Base-by-base conservation (phyloP, 2,329 filamentous ascomycete genomes). In the Ophiostoma tasmaniense region DNA sequence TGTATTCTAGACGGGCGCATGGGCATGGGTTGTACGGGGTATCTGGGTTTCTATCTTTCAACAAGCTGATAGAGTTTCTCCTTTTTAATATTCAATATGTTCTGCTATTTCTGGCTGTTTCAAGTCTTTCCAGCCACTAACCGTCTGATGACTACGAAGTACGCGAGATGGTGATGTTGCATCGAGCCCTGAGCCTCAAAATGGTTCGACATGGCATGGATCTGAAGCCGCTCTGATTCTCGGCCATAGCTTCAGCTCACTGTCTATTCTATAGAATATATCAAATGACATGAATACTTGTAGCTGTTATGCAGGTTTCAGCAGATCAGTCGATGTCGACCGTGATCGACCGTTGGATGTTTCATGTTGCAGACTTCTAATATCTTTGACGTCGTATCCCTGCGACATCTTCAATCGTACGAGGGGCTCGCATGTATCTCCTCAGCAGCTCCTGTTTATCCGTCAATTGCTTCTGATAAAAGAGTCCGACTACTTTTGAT, bases 301-400 rank as follows among this genome's bases (percentile, higher is more conserved):
- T n/a, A n/a, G n/a, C n/a, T n/a, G n/a, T n/a, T n/a, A n/a, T n/a
- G n/a, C n/a, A n/a, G n/a, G n/a, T 55, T 55, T 55, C 50, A 55
- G 5, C n/a, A 25, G 17, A 30, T 61, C 25, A 61, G 55, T 30
- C 55, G 55, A 61, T 61, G 22, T 25, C 7, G 25, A 14, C 55
- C 55, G 22, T 25, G 55, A 30, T 61, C 55, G 25, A 61, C 55
- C 13, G 55, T 30, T 17, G 25, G 14, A 7, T 30, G 55, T 61
- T 61, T 61, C 55, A 61, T 61, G 55, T 61, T 61, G 50, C 22
- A 25, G n/a, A 55, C 50, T n/a, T 55, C 50, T 55, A 25, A 55
- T 25, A 55, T 52, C 45, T 42, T 14, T 45, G 42, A 22, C 50
- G 50, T 55, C 7, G n/a, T 25, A 55, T 55, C 55, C 55, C 22